These are phyloP conservation scores for Candida xiaguanensis DNA, from an alignment of 805 yeast species.

Conservation along the genomic window DNA sequence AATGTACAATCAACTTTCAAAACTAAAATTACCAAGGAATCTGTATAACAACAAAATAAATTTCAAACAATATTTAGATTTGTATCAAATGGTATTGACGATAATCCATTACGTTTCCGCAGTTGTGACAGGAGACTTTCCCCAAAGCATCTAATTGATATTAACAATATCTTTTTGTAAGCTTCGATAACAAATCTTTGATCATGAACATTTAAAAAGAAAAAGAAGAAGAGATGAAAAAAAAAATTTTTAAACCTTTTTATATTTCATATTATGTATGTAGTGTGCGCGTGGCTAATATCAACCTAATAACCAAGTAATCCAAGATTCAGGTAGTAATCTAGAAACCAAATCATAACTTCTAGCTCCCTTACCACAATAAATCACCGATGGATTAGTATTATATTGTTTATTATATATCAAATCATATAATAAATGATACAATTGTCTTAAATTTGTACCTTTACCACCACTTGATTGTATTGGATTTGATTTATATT, in stretches of 20 bases:
- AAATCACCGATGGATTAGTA: constrained; percentile 27
- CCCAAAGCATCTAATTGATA: constrained; percentile 56
- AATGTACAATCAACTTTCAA: not conserved
- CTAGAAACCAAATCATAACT: constrained; percentile 31
- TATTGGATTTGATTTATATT: constrained; percentile 27
- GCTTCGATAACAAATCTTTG: constrained; percentile 81
- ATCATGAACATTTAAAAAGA: constrained; percentile 53
- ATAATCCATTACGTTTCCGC: constrained; percentile 57
- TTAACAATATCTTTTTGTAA: constrained; percentile 43
- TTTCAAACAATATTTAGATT: too few species aligned
- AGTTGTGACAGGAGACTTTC: constrained; percentile 81
- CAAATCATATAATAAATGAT: constrained; percentile 39
- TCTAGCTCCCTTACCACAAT: constrained; percentile 43
- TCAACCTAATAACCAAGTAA: constrained; percentile 20
- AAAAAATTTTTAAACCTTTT: constrained; percentile 2
- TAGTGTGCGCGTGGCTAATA: constrained; percentile 1
- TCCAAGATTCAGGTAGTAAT: constrained; percentile 28
- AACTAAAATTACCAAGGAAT: not conserved
- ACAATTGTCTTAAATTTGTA: constrained; percentile 31
- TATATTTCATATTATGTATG: not conserved
- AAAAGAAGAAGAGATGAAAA: constrained; percentile 14
- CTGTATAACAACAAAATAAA: too few species aligned
- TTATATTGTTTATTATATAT: constrained; percentile 16
- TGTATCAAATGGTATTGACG: constrained; percentile 23
- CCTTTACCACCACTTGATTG: constrained; percentile 25